Conservation (phyloP, 257 asterid species). For the Fraxinus excelsior region DNA sequence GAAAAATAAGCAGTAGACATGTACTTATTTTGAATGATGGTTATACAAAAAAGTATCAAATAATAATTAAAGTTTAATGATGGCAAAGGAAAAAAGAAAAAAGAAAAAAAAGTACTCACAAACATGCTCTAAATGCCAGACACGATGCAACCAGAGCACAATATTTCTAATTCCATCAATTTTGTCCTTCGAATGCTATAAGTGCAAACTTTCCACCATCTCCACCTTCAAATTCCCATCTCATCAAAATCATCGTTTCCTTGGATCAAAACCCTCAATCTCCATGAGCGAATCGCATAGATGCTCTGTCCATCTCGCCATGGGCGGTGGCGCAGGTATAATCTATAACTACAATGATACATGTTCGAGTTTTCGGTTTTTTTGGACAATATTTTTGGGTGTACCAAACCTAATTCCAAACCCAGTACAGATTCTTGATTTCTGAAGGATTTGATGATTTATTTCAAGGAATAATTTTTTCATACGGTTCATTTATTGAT, state of each 20-base stretch:
- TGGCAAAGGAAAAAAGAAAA: too few species aligned
- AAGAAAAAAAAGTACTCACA: too few species aligned
- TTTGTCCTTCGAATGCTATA: not conserved
- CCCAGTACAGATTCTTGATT: constrained; percentile 15
- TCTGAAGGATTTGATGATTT: not conserved
- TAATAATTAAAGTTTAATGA: too few species aligned
- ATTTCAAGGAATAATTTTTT: not conserved
- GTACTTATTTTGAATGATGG: too few species aligned
- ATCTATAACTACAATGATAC: not conserved
- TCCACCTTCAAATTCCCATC: constrained; percentile 36
- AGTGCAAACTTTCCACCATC: not conserved
- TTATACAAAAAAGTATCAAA: too few species aligned
- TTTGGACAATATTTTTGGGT: not conserved
- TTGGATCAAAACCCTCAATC: constrained; percentile 43
- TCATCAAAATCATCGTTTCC: constrained; percentile 15
- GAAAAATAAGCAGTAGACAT: too few species aligned
- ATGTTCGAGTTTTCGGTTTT: constrained; percentile 14
- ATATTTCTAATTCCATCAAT: not conserved
- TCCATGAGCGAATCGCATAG: constrained; percentile 61
- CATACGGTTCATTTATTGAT: not conserved
- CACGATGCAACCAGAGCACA: too few species aligned
- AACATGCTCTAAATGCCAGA: too few species aligned
- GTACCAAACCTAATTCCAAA: not conserved
- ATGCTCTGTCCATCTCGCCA: constrained; percentile 55
- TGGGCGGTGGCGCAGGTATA: constrained; percentile 76